Conservation (phyloP, 805 yeast species). For the Saccharomycopsis guyanensis region DNA sequence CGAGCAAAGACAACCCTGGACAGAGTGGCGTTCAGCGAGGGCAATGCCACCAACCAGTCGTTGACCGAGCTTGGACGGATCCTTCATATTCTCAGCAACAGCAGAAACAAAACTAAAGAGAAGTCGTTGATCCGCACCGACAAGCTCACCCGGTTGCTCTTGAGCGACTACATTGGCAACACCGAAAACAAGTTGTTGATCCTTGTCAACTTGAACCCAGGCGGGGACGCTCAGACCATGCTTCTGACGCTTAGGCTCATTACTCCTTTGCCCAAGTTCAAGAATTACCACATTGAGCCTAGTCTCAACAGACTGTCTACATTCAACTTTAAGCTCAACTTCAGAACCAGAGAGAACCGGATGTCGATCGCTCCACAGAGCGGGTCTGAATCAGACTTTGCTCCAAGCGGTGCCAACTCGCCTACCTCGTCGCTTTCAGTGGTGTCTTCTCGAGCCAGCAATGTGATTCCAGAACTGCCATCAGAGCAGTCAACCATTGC, state of each 20-base stretch:
- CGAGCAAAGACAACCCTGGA: constrained; percentile 32
- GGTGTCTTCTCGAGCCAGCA: not conserved
- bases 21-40: constrained; percentile 40
- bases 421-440: not conserved
- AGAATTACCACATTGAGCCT: constrained; percentile 1
- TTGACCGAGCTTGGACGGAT: constrained; percentile 45
- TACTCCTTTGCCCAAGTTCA: constrained; percentile 21
- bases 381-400: too few relatives aligned
- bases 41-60: constrained; percentile 41
- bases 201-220: constrained; percentile 34
- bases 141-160: constrained; percentile 41
- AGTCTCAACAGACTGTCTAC: constrained; percentile 5
- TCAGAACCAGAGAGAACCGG: not conserved
- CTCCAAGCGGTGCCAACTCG: not conserved
- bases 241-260: constrained; percentile 27
- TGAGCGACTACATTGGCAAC: constrained; percentile 35
- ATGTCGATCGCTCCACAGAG: not conserved
- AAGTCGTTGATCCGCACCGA: constrained; percentile 40
- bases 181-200: constrained; percentile 28
- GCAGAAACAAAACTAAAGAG: constrained; percentile 25
- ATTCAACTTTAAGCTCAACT: constrained; percentile 9
- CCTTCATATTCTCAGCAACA: constrained; percentile 32
- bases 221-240: constrained; percentile 31
- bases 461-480: not conserved
- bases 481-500: constrained; percentile 1